Evolutionary conservation across 2,329 filamentous ascomycete species (phyloP).

Genomic region (Colletotrichum incanum): DNA sequence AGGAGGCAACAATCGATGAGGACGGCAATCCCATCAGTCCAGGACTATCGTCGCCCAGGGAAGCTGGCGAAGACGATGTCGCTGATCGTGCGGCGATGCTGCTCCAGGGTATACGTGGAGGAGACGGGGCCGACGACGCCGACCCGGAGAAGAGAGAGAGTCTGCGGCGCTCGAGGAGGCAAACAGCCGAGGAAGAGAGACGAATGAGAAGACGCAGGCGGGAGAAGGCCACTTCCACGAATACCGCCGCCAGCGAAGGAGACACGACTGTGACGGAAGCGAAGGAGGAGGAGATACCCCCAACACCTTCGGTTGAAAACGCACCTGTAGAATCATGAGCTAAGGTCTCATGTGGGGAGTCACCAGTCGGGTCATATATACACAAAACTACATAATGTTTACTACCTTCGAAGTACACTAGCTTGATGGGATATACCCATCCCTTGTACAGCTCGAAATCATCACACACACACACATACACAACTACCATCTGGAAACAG

Average conservation of each 20-base stretch:
- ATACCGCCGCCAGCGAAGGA: constrained; percentile 47
- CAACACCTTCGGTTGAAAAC: constrained; percentile 42
- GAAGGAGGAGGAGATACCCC: constrained; percentile 43
- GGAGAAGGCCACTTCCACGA: constrained; percentile 67
- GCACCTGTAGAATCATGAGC: constrained; percentile 43
- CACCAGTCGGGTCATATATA: constrained; percentile 40
- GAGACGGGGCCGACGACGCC: constrained; percentile 70
- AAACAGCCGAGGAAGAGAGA: constrained; percentile 86
- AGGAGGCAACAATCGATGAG: constrained; percentile 59
- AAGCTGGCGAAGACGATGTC: constrained; percentile 78
- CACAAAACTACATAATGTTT: constrained; percentile 44
- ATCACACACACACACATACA: constrained; percentile 15
- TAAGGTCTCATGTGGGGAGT: constrained; percentile 31
- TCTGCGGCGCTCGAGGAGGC: constrained; percentile 73
- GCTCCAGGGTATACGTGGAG: constrained; percentile 85
- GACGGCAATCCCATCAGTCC: constrained; percentile 70
- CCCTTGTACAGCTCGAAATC: constrained; percentile 7
- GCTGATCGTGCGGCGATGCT: constrained; percentile 88
- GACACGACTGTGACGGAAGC: constrained; percentile 38
- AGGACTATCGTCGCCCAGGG: constrained; percentile 59
- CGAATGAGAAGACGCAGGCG: constrained; percentile 77
- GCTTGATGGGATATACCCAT: constrained; percentile 30
- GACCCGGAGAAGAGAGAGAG: constrained; percentile 69
- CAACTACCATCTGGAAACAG: constrained; percentile 4
- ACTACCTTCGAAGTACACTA: constrained; percentile 38